Evolutionary conservation across 2,329 filamentous ascomycete species (phyloP).

Genomic region (Penicillium fuscoglaucum): DNA sequence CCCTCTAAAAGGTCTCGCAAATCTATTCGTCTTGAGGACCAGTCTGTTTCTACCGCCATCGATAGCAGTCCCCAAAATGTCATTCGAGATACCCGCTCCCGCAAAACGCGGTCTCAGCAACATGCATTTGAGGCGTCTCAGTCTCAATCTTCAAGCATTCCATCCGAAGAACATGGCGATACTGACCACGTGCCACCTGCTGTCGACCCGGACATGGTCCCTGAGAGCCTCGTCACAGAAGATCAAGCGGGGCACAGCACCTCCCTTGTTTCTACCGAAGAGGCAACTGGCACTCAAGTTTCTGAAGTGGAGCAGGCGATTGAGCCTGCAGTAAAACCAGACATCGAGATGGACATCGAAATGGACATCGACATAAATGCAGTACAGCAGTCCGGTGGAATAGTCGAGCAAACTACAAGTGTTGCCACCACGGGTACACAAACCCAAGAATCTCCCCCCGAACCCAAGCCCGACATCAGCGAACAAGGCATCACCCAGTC

Average conservation of each 20-base stretch:
- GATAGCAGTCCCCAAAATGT: constrained; percentile 16
- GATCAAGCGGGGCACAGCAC: neutral
- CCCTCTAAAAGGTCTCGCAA: constrained; percentile 32
- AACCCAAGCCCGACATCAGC: constrained; percentile 1
- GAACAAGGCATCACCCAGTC: constrained; percentile 53
- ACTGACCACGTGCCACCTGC: constrained; percentile 1
- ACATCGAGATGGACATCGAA: constrained; percentile 5
- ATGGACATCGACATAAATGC: constrained; percentile 6
- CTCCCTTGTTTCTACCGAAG: constrained; percentile 15
- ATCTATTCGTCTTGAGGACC: constrained; percentile 32
- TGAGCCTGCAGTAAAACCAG: neutral
- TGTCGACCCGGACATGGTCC: constrained; percentile 1
- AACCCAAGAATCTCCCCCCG: constrained; percentile 10
- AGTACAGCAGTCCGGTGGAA: neutral
- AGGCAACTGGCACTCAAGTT: constrained; percentile 22
- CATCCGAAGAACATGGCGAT: neutral
- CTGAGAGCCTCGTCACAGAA: neutral
- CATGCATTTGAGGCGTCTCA: constrained; percentile 10
- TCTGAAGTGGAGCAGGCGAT: constrained; percentile 12
- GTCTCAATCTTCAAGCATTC: constrained; percentile 5
- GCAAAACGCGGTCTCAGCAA: constrained; percentile 22
- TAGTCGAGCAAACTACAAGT: neutral
- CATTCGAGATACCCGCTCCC: constrained; percentile 20
- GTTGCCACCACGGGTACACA: constrained; percentile 20
- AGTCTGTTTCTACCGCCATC: constrained; percentile 14